A percentile compares a stretch with the other conserved stretches of the same genome.
Evolutionary conservation across 2,329 filamentous ascomycete genomes (phyloP).

Genomic region (Tolypocladium pustulatum): DNA sequence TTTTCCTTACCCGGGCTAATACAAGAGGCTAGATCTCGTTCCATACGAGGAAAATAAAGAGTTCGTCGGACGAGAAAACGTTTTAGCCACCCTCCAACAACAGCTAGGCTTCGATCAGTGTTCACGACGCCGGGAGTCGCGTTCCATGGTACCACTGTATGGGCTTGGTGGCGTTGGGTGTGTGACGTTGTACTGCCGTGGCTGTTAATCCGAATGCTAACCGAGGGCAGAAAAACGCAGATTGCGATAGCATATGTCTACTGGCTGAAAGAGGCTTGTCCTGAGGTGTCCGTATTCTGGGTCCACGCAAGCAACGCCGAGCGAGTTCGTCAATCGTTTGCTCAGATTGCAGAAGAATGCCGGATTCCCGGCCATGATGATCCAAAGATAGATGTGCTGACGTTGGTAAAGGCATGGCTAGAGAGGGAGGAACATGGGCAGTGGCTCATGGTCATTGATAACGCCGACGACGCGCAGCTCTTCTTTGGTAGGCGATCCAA

Average conservation of each 20-base stretch:
- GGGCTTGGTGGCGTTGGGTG: neutral
- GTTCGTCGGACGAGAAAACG: neutral
- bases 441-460: conserved; percentile 11
- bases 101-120: neutral
- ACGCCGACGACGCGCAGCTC: conserved; percentile 7
- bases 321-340: conserved; percentile 16
- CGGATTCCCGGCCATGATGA: conserved; percentile 11
- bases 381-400: conserved; percentile 10
- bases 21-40: neutral
- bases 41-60: neutral
- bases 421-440: conserved; percentile 7
- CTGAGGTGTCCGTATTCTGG: conserved; percentile 20
- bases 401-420: conserved; percentile 17
- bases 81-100: neutral
- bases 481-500: neutral
- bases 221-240: conserved; percentile 19
- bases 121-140: neutral
- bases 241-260: conserved; percentile 18
- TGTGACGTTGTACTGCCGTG: neutral
- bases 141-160: neutral
- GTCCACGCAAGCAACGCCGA: conserved; percentile 19
- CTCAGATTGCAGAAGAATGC: conserved; percentile 14
- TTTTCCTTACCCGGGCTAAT: neutral
- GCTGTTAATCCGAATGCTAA: neutral
- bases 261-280: conserved; percentile 8